These are phyloP conservation scores for Bruguiera hainesii DNA, from an alignment of 441 rosid genomes.

Conservation along the genomic window DNA sequence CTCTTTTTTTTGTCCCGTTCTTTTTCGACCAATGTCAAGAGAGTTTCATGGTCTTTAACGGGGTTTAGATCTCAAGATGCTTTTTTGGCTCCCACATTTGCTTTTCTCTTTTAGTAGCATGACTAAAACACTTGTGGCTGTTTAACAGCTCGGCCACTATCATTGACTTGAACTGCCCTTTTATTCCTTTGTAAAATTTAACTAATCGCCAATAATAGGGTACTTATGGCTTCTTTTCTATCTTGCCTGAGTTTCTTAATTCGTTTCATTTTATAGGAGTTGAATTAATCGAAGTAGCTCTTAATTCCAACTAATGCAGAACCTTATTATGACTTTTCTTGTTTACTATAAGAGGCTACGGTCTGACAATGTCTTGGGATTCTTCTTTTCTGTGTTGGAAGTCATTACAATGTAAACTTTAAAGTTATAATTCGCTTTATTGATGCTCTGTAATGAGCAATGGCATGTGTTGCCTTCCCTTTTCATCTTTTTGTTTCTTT, in stretches of 20 bases:
- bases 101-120: background rate
- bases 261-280: background rate
- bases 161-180: too few relatives aligned
- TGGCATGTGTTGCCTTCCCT: constrained; percentile 5
- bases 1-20: background rate
- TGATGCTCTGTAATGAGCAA: constrained; percentile 11
- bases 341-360: background rate
- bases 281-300: background rate
- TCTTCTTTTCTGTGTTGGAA: constrained; percentile 11
- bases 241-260: background rate
- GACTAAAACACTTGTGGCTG: too few relatives aligned
- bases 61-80: constrained; percentile 17
- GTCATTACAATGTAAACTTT: background rate
- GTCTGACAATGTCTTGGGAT: background rate
- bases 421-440: background rate
- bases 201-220: too few relatives aligned
- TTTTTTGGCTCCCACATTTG: constrained; percentile 7
- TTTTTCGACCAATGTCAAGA: background rate
- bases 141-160: too few relatives aligned
- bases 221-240: background rate
- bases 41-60: constrained; percentile 13
- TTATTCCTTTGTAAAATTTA: too few relatives aligned
- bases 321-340: background rate
- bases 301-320: constrained; percentile 6
- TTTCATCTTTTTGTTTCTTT: constrained; percentile 1